These are phyloP conservation scores for Gossypium thurberi DNA, from an alignment of 345 rosid species.

Conservation along the genomic window DNA sequence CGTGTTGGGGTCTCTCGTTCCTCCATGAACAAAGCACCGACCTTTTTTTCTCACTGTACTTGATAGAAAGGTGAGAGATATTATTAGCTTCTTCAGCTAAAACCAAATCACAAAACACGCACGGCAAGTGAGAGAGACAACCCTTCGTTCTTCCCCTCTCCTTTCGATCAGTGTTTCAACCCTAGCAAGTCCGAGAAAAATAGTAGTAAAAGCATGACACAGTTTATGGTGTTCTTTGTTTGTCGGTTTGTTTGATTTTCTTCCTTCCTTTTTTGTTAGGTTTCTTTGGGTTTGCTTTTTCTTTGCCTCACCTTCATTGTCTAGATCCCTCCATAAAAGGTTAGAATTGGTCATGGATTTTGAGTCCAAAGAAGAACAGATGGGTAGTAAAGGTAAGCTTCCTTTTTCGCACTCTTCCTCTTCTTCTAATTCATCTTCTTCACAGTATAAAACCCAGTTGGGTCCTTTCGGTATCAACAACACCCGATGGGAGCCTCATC, in stretches of 20 bases:
- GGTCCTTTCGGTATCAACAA: constrained; percentile 10
- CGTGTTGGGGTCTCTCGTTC: constrained; percentile 5
- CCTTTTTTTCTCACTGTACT: constrained; percentile 7
- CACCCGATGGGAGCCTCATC: constrained; percentile 14
- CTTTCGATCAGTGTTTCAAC: constrained; percentile 9
- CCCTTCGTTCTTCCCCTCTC: not conserved
- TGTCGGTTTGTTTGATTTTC: not conserved
- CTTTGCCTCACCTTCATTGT: not conserved
- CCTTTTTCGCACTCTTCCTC: constrained; percentile 26
- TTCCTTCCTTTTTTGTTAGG: not conserved
- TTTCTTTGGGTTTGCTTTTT: constrained; percentile 3
- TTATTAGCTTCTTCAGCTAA: not conserved
- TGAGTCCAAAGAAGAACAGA: constrained; percentile 25
- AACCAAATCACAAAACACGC: not conserved
- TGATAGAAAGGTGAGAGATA: not conserved
- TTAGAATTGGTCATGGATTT: constrained; percentile 24
- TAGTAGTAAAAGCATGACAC: constrained; percentile 2
- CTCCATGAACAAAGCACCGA: constrained; percentile 22
- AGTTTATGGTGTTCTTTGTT: constrained; percentile 2
- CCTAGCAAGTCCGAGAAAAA: constrained; percentile 1
- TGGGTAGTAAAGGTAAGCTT: constrained; percentile 21
- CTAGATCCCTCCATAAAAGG: not conserved
- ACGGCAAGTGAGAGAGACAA: no score
- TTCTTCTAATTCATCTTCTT: constrained; percentile 24
- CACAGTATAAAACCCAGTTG: constrained; percentile 19